Evolutionary conservation across 148 eudicot genomes (phyloP).

Genomic region (Fagopyrum tataricum): DNA sequence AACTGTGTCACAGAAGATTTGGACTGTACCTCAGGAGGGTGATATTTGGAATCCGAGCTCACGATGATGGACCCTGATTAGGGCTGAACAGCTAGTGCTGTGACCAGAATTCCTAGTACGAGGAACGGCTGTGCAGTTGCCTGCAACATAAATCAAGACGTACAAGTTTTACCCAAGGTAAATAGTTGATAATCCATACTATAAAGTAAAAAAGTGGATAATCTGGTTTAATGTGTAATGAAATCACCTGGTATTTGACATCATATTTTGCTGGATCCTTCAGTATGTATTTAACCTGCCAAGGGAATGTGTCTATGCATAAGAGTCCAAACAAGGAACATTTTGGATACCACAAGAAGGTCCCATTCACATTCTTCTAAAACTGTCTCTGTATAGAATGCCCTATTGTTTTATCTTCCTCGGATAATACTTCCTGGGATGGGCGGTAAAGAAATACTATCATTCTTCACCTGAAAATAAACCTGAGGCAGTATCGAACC

Average conservation of each 20-base stretch:
- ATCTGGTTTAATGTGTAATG: neutral
- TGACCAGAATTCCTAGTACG: constrained; percentile 73
- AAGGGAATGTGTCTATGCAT: neutral
- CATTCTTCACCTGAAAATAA: constrained; percentile 71
- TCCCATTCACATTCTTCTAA: neutral
- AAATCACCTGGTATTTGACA: constrained; percentile 79
- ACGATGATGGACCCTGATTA: neutral
- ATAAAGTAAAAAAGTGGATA: neutral
- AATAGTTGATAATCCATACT: neutral
- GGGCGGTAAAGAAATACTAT: neutral
- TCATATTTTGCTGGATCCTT: constrained; percentile 88
- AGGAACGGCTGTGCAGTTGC: constrained; percentile 93
- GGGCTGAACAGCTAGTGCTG: constrained; percentile 61
- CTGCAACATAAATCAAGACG: constrained; percentile 28
- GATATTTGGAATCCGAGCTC: neutral
- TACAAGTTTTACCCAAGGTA: neutral
- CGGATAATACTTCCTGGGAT: neutral
- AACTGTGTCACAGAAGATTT: too few species aligned
- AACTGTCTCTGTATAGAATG: neutral
- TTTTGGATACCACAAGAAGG: neutral
- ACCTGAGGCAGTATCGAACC: constrained; percentile 78
- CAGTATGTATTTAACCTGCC: constrained; percentile 84
- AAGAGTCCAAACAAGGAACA: neutral
- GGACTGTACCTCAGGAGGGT: too few species aligned
- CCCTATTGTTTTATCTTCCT: neutral